A percentile compares a stretch with the other conserved stretches of the same genome.
Evolutionary conservation across 345 rosid genomes (phyloP).

Genomic region (Gossypium longicalyx): DNA sequence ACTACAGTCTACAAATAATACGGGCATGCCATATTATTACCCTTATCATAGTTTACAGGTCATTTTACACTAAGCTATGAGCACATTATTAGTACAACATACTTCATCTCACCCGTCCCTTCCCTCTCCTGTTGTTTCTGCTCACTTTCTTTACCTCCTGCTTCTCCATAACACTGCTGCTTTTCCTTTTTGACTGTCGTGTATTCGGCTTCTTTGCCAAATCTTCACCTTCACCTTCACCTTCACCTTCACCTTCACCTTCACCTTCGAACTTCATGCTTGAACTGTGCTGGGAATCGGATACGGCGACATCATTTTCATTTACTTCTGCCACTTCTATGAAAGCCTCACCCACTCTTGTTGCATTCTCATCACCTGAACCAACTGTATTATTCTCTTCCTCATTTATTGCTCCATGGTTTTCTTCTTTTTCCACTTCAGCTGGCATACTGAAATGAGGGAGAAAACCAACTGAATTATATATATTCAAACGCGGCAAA

Average conservation of each 20-base stretch:
- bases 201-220: neutral
- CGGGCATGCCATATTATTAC: neutral
- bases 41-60: neutral
- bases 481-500: neutral
- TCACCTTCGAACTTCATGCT: neutral
- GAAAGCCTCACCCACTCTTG: neutral
- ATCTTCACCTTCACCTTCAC: neutral
- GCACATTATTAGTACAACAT: neutral
- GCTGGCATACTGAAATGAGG: neutral
- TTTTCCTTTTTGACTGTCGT: neutral
- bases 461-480: neutral
- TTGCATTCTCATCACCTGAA: neutral
- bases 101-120: neutral
- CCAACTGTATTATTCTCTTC: neutral
- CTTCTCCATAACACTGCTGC: neutral
- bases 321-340: neutral
- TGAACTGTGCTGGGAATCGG: neutral
- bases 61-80: neutral
- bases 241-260: slow-evolving; percentile 1
- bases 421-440: neutral
- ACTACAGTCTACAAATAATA: neutral
- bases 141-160: neutral
- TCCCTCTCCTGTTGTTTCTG: neutral
- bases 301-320: neutral
- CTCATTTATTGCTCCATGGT: neutral